Evolutionary conservation across 2,329 filamentous ascomycete species (phyloP), one percentile per base, ranked within the genome.

Genomic region (Exophiala sp.): DNA sequence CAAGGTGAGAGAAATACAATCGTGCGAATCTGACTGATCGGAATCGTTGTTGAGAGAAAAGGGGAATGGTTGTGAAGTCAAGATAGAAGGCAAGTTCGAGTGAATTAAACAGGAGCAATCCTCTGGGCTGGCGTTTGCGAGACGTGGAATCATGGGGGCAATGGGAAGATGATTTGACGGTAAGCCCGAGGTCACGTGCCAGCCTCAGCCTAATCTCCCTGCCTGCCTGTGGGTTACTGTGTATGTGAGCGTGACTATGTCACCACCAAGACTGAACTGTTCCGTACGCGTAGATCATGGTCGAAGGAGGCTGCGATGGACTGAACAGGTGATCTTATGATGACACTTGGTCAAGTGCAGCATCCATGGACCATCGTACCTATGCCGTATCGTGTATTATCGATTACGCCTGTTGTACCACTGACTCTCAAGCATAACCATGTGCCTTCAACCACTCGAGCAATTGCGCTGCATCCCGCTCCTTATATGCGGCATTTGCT

Each of bases 401-500:
- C 24, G 24, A 29, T 29, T 29, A 29, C 2, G 3, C 24, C 5
- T 29, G 24, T 8, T 29, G 5, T 29, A 5, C 24, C 24, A 29
- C 33, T 33, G 14, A 7, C 11, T 39, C 16, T 44, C 64, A 78
- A 14, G 70, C 71, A 71, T 88, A 88, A 1, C 77, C 78, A 68
- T 86, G 78, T 20, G 75, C 75, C 59, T 72, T 75, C 63, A 97
- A 73, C 91, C 92, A 97, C 73, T 91, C 88, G 71, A 86, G 79
- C 50, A 96, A 80, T 41, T 81, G 75, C 48, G 77, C 78, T 52
- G 83, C 78, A 69, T 97, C 94, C 52, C 94, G 81, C 70, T 84
- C 77, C 68, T 85, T 85, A 76, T 96, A 99, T 38, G 83, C 83
- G 3, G 90, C 90, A 65, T 91, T 86, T 9, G 88, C 89, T 39